phyloP scores from a whole-genome alignment of 371 early-diverging fungal genomes.

The Nosema muscidifuracis region DNA sequence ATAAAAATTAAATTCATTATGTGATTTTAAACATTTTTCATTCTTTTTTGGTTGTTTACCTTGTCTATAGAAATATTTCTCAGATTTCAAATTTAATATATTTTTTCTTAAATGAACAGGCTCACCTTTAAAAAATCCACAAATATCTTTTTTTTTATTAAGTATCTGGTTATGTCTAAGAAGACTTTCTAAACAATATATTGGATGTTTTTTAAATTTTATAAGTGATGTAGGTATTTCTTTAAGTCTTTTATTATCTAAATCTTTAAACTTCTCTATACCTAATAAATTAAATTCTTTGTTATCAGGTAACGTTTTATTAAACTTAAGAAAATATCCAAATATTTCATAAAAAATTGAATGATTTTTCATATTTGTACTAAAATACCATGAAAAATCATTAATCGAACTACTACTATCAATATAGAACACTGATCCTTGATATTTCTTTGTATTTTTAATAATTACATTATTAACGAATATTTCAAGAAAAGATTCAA shows the following conservation, averaged over 20 bases:
- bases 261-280: slow-evolving; percentile 8
- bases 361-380: neutral
- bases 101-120: slow-evolving; percentile 25
- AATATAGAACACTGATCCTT: slow-evolving; percentile 27
- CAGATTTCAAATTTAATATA: slow-evolving; percentile 34
- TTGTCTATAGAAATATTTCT: slow-evolving; percentile 22
- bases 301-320: neutral
- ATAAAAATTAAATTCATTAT: slow-evolving; percentile 29
- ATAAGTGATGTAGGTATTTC: slow-evolving; percentile 27
- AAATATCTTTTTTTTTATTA: slow-evolving; percentile 24
- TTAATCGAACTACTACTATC: slow-evolving; percentile 25
- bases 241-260: slow-evolving; percentile 36
- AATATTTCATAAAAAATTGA: slow-evolving; percentile 13
- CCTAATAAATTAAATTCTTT: neutral
- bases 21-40: slow-evolving; percentile 22
- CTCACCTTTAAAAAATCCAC: slow-evolving; percentile 43
- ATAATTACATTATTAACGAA: slow-evolving; percentile 12
- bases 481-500: slow-evolving; percentile 39
- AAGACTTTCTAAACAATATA: slow-evolving; percentile 35
- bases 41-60: slow-evolving; percentile 24
- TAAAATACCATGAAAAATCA: slow-evolving; percentile 35
- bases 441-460: slow-evolving; percentile 10
- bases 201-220: slow-evolving; percentile 50
- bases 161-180: slow-evolving; percentile 26
- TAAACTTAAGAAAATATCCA: neutral